Evolutionary conservation across 176 grass and related monocot genomes (phyloP), one percentile per base, ranked within the genome.

Genomic region (Thinopyrum elongatum): DNA sequence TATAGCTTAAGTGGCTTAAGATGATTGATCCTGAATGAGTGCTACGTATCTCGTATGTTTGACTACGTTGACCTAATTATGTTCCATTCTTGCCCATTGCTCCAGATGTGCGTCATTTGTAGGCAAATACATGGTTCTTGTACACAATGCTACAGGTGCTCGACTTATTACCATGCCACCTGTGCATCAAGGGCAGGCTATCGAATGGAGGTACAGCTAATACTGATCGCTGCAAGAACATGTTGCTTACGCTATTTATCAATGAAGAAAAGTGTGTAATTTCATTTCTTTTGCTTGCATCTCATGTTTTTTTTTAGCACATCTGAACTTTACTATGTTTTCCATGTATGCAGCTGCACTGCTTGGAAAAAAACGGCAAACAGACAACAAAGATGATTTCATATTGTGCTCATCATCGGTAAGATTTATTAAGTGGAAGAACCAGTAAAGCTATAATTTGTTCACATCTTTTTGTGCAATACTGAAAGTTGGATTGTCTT

Each of bases 71-170:
- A 16, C 71, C 84, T 92, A 76, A 77, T 39, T 69, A 74, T 23
- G 39, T 44, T 86, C 58, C 63, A 73, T 91, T 80, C 39, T 82
- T 27, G 60, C 77, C 65, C 77, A 41, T 82, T 65, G 76, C 25
- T 91, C 58, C 93, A 98, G 96, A 92, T 98, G 86, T 98, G 96
- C 51, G 93, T 92, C 66, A 98, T 98, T 84, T 98, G 96, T 76
- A 91, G 90, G 74, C 96, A 98, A 94, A 95, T 98, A 92, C 96
- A 98, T 91, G 96, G 96, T 80, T 95, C 93, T 53, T 98, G 96
- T 34, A 98, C 96, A 44, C 93, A 95, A 75, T 98, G 96, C 88
- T 95, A 94, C 72, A 98, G 91, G 62, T 98, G 96, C 77, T 98
- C 96, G 29, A 94, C 93, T 86, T 88, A 95, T 87, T 98, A 95